These are phyloP conservation scores for Durusdinium trenchii DNA, from an alignment of 73 alveolate species.

Conservation along the genomic window DNA sequence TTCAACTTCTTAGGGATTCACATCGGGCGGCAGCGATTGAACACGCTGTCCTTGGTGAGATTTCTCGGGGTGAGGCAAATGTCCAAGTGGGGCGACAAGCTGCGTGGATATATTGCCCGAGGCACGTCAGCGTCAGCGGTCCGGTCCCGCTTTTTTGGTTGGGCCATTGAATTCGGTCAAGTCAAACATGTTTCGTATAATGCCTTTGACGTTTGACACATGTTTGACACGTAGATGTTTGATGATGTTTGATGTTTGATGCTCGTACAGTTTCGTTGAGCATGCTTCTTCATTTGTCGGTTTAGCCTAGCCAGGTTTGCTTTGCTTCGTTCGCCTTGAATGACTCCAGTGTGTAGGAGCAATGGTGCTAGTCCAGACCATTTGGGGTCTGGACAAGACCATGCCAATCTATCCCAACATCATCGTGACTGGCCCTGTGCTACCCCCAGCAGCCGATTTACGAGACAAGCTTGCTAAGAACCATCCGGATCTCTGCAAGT, in stretches of 20 bases:
- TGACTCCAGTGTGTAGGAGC: slow-evolving; percentile 18
- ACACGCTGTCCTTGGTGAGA: background rate
- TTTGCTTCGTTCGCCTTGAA: too few species aligned
- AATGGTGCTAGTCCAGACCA: slow-evolving; percentile 35
- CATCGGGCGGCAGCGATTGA: slow-evolving; percentile 26
- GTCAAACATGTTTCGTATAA: too few species aligned
- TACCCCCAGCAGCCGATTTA: slow-evolving; percentile 67
- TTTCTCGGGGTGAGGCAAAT: background rate
- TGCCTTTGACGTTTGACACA: too few species aligned
- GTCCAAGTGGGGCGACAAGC: background rate
- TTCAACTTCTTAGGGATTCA: background rate
- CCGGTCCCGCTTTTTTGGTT: too few species aligned
- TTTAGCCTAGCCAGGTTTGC: too few species aligned
- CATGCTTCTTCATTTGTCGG: too few species aligned
- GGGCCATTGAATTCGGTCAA: too few species aligned
- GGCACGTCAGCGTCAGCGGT: background rate
- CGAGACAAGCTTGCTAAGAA: slow-evolving; percentile 18
- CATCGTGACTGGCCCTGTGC: slow-evolving; percentile 75
- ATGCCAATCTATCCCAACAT: slow-evolving; percentile 44
- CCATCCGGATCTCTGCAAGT: slow-evolving; percentile 8
- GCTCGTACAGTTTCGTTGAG: too few species aligned
- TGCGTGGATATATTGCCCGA: slow-evolving; percentile 26
- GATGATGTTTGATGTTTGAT: too few species aligned
- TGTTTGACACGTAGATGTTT: too few species aligned
- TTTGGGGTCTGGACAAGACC: slow-evolving; percentile 60